Evolutionary conservation across 352 stramenopile species (phyloP), one percentile per base, ranked within the genome.

Genomic region (Globisporangium radiosum): DNA sequence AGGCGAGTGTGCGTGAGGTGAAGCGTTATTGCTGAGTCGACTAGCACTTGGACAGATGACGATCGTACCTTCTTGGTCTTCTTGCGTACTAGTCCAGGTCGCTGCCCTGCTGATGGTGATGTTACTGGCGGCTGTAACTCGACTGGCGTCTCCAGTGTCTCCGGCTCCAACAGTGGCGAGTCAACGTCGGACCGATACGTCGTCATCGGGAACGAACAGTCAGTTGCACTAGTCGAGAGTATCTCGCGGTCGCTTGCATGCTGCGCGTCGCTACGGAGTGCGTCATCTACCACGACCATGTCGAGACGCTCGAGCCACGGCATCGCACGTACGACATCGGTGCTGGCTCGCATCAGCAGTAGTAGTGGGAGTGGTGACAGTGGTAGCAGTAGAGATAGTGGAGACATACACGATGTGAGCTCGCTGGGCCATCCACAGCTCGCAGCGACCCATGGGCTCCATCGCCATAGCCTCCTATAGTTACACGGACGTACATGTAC

Each of bases 281-380:
- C 57, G 43, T 85, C 63, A 7, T 84, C 76, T 0, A 90, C 69
- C 8, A 75, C 39, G 0, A 73, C 56, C 0, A 65, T 59, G 54
- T 88, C 80, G 13, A 90, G 57, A 3, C 71, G 68, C 45, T 73
- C 58, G 9, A 90, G 53, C 78, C 77, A 87, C 13, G 80, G 77
- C 13, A 85, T 36, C 1, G 63, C 44, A 43, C 77, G 73, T 1
- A 86, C 57, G 37, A 85, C 70, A 47, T 52, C 37, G 11, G 57
- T 58, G 47, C 71, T 83, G 38, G 25, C 25, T 33, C 25, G 25
- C 25, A 33, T 33, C 25, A 3, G 25, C 25, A 33, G 25, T 33
- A 33, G 25, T 33, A 33, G 25, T 33, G 25, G 25, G 25, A 33
- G 25, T 33, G 25, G 25, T 3, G 25, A 33, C 2, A 33, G 25